Conservation (phyloP, 768 basidiomycete species). For the Leccinum pellstonianum region DNA sequence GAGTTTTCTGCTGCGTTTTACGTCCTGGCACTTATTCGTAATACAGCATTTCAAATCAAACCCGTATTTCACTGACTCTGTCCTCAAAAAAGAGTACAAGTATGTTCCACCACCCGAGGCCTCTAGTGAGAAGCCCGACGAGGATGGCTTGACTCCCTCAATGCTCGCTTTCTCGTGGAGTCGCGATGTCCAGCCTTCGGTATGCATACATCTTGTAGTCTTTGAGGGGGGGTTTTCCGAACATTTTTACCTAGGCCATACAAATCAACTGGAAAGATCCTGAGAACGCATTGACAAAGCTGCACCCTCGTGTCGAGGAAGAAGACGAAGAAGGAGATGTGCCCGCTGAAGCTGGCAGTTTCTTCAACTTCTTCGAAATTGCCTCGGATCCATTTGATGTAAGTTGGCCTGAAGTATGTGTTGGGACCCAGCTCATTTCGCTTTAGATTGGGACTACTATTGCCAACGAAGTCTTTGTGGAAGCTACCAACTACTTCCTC, state of each 20-base stretch:
- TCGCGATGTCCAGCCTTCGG: constrained; percentile 65
- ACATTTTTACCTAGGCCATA: constrained; percentile 41
- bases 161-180: constrained; percentile 84
- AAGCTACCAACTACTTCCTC: constrained; percentile 80
- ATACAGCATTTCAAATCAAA: constrained; percentile 80
- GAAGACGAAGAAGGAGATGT: constrained; percentile 56
- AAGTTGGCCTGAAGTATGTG: constrained; percentile 26
- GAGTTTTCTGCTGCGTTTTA: constrained; percentile 36
- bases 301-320: constrained; percentile 65
- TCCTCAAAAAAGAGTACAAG: constrained; percentile 83
- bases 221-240: neutral
- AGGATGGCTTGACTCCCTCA: constrained; percentile 70
- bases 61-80: constrained; percentile 73
- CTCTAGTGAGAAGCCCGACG: constrained; percentile 58
- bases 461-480: constrained; percentile 75
- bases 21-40: constrained; percentile 4
- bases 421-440: constrained; percentile 9
- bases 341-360: constrained; percentile 69
- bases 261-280: constrained; percentile 84
- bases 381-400: constrained; percentile 68
- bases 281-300: constrained; percentile 71
- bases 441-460: constrained; percentile 67
- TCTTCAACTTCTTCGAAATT: constrained; percentile 86
- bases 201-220: constrained; percentile 33
- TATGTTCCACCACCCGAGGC: constrained; percentile 55